Percentiles rank a stretch among this genome's conserved stretches.
Conservation (phyloP, 441 rosid species). For the Aquilaria agallochum region DNA sequence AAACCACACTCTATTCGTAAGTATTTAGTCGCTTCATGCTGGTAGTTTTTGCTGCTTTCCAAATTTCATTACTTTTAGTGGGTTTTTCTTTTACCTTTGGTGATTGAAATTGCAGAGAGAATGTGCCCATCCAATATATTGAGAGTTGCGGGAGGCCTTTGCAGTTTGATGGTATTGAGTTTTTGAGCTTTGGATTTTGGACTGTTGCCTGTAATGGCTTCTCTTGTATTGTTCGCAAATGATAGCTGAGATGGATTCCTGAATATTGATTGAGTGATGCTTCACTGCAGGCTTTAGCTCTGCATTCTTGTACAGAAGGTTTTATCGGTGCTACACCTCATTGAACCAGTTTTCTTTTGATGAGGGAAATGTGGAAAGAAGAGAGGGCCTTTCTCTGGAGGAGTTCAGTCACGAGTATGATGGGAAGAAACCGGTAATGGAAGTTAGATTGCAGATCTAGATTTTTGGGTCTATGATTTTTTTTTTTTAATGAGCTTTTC, state of each 20-base stretch:
- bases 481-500: conserved; percentile 14
- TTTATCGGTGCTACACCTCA: conserved; percentile 75
- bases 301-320: conserved; percentile 75
- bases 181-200: conserved; percentile 10
- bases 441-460: too few relatives aligned
- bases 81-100: conserved; percentile 9
- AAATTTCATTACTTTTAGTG: neutral
- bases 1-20: conserved; percentile 64
- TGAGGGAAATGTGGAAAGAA: conserved; percentile 69
- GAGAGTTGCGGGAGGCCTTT: conserved; percentile 35
- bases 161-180: conserved; percentile 60
- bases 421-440: conserved; percentile 66
- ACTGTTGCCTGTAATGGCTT: neutral
- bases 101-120: conserved; percentile 42
- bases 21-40: conserved; percentile 16
- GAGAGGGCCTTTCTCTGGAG: conserved; percentile 44
- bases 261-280: conserved; percentile 1
- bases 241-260: neutral
- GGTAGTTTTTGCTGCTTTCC: conserved; percentile 4
- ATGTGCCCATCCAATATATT: conserved; percentile 38
- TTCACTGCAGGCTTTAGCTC: conserved; percentile 72
- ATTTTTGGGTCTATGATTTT: neutral
- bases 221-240: neutral
- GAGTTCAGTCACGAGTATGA: conserved; percentile 58
- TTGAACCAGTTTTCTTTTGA: conserved; percentile 67